phyloP scores from a whole-genome alignment of 768 basidiomycete genomes.

The Boletus huronensis region DNA sequence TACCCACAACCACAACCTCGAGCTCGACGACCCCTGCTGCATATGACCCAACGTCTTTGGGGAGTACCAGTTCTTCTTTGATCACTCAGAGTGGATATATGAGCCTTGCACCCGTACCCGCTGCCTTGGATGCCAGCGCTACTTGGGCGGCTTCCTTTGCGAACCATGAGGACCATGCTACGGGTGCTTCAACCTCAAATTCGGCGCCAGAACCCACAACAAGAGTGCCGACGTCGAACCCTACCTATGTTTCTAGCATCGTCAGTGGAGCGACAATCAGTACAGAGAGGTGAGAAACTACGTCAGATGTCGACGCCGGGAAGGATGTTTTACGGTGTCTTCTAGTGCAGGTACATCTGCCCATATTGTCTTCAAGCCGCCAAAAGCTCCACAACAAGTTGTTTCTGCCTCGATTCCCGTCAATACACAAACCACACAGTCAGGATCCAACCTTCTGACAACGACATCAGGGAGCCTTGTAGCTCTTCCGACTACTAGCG shows the following conservation, averaged over 20 bases:
- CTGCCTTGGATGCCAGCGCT: not conserved
- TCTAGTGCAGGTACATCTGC: not conserved
- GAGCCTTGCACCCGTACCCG: not conserved
- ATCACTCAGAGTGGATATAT: not conserved
- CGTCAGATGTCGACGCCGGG: not conserved
- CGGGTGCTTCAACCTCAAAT: not conserved
- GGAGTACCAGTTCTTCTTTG: not conserved
- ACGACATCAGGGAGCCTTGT: slow-evolving; percentile 3
- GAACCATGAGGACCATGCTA: not conserved
- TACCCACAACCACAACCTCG: not conserved
- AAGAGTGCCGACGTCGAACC: not conserved
- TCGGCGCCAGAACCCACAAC: not conserved
- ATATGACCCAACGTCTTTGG: not conserved
- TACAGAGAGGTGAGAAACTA: slow-evolving; percentile 9
- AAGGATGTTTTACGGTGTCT: not conserved
- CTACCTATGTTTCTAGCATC: not conserved
- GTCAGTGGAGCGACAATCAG: not conserved
- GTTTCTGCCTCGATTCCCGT: not conserved
- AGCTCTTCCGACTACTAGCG: slow-evolving; percentile 3
- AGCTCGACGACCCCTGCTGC: not conserved
- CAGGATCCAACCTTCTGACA: not conserved
- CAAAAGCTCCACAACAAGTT: not conserved
- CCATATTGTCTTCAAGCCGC: not conserved
- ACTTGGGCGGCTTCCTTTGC: not conserved
- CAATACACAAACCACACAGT: not conserved